Evolutionary conservation across 176 grass and related monocot species (phyloP), one percentile per base, ranked within the genome.

Genomic region (Oryza meyeriana): DNA sequence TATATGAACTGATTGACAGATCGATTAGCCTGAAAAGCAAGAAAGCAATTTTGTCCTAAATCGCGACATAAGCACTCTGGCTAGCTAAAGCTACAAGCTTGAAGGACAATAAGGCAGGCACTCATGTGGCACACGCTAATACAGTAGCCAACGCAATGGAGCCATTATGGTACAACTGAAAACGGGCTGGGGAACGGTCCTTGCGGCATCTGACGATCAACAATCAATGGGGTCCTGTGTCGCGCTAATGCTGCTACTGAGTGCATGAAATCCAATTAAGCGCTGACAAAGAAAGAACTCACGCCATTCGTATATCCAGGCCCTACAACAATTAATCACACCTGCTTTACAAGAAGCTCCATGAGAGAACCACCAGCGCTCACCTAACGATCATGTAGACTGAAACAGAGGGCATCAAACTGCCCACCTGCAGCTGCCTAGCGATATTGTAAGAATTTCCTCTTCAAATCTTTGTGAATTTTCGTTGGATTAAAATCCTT

Each of bases 41-140:
- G 68, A 44, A 24, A 71, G 38, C n/a, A 12, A 71, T 71, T 71
- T 27, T 71, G 68, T 71, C 68, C 26, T 42, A 42, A 71, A 42
- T 42, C 36, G 1, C 38, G n/a, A 42, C 67, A 41, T 40, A 40
- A 24, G 17, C 33, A n/a, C 67, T 70, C 64, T 66, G 17, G 31
- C 36, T 41, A 41, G 36, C 68, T 71, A 42, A 13, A 13, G n/a
- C 36, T 41, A 26, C 36, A 42, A 69, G 5, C 6, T 26, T 8
- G 38, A n/a, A 70, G 36, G 22, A 39, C 22, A 67, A 13, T 13
- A 10, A 44, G 24, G n/a, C 12, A 71, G 22, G 22, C 22, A 20
- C 14, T 4, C 9, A 66, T 35, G 33, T 33, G 31, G 64, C 30
- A 69, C 33, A 35, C 34, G 36, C 44, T 47, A 47, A n/a, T n/a